Conservation (phyloP, 805 yeast species). For the Wickerhamia fluorescens region DNA sequence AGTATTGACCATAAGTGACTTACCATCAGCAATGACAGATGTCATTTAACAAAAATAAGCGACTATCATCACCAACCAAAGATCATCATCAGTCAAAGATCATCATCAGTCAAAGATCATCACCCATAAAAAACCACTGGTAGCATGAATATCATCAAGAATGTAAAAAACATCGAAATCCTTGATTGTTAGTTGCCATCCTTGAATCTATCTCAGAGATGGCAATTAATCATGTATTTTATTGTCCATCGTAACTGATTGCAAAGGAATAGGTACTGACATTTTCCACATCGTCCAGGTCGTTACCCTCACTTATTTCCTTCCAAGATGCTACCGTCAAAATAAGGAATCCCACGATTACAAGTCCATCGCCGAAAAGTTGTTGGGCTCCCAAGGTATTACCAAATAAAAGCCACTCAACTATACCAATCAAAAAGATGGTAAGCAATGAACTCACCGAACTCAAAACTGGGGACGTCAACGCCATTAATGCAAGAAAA, state of each 20-base stretch:
- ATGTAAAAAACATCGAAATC: no score
- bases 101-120: no score
- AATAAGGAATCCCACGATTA: conserved; percentile 61
- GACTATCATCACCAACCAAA: no score
- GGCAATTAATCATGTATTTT: not conserved
- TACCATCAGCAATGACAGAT: no score
- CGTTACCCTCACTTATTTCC: conserved; percentile 49
- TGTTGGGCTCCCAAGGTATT: conserved; percentile 49
- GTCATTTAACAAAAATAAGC: no score
- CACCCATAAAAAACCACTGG: no score
- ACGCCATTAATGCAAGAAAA: conserved; percentile 70
- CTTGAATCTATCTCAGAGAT: conserved; percentile 9
- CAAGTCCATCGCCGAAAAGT: conserved; percentile 60
- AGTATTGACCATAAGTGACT: no score
- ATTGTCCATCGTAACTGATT: conserved; percentile 16
- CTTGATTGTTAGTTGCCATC: no score
- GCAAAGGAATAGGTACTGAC: conserved; percentile 38
- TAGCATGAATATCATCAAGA: no score
- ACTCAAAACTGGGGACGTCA: conserved; percentile 80
- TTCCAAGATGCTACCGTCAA: conserved; percentile 62
- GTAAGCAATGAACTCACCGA: conserved; percentile 65
- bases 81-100: no score
- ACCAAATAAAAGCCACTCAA: conserved; percentile 66
- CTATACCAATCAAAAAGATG: conserved; percentile 70
- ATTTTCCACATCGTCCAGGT: conserved; percentile 37